Percentiles rank a stretch among this genome's conserved stretches.
phyloP scores from a whole-genome alignment of 140 eudicot genomes.

The Senecio squalidus region DNA sequence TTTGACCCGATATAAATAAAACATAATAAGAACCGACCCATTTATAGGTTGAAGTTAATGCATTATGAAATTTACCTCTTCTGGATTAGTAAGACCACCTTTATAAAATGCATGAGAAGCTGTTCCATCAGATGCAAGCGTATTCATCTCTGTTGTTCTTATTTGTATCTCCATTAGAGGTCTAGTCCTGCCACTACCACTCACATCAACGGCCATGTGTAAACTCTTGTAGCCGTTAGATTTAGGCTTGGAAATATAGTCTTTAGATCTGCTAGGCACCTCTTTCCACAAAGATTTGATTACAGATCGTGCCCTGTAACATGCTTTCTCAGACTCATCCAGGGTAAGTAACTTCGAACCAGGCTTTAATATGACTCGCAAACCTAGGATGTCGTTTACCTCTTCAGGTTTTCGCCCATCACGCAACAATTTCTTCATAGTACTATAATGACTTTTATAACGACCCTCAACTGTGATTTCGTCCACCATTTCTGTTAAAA shows the following conservation, averaged over 20 bases:
- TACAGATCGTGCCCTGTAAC: conserved; percentile 66
- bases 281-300: conserved; percentile 78
- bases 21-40: not conserved
- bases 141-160: conserved; percentile 81
- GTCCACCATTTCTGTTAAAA: conserved; percentile 52
- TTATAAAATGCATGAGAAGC: conserved; percentile 93
- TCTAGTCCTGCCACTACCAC: conserved; percentile 45
- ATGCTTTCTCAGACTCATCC: conserved; percentile 53
- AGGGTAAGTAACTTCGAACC: conserved; percentile 12
- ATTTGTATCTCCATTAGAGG: conserved; percentile 92
- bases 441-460: conserved; percentile 86
- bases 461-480: conserved; percentile 70
- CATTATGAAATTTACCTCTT: conserved; percentile 50
- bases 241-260: conserved; percentile 74
- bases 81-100: conserved; percentile 85
- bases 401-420: conserved; percentile 94
- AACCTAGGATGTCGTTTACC: conserved; percentile 85
- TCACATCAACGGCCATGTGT: conserved; percentile 92
- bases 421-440: conserved; percentile 87
- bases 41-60: not conserved
- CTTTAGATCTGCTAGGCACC: conserved; percentile 68
- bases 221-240: conserved; percentile 85
- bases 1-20: not conserved
- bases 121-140: conserved; percentile 74
- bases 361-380: conserved; percentile 69